Conservation (phyloP, 2,329 filamentous ascomycete species). For the Parafenestella ontariensis region DNA sequence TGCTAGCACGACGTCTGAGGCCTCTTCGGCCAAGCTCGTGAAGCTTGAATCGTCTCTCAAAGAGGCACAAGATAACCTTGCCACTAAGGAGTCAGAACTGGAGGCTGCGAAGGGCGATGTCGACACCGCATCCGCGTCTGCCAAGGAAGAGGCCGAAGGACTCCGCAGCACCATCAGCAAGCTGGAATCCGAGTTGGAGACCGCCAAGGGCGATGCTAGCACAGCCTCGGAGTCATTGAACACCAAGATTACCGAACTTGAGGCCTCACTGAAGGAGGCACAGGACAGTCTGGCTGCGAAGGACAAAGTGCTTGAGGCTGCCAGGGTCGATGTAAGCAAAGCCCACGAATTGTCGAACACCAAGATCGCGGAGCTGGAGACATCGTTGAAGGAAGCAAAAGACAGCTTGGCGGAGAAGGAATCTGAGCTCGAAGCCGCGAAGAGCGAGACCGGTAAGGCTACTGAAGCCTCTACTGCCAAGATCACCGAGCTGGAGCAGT, state of each 20-base stretch:
- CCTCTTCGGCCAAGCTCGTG: slow-evolving; percentile 27
- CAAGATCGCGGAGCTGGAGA: slow-evolving; percentile 32
- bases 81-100: slow-evolving; percentile 32
- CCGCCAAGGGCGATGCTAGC: slow-evolving; percentile 21
- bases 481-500: slow-evolving; percentile 29
- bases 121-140: slow-evolving; percentile 25
- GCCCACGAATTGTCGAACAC: slow-evolving; percentile 14
- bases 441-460: slow-evolving; percentile 3
- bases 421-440: slow-evolving; percentile 15
- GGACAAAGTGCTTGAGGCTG: slow-evolving; percentile 27
- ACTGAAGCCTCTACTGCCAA: slow-evolving; percentile 17
- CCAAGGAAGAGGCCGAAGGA: slow-evolving; percentile 20
- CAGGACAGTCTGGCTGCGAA: slow-evolving; percentile 30
- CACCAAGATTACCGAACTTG: slow-evolving; percentile 30
- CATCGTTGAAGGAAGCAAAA: slow-evolving; percentile 15
- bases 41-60: slow-evolving; percentile 33
- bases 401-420: slow-evolving; percentile 22
- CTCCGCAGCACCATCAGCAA: slow-evolving; percentile 28
- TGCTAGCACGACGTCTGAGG: slow-evolving; percentile 23
- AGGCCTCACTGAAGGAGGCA: slow-evolving; percentile 30
- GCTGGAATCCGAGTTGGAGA: slow-evolving; percentile 26
- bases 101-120: slow-evolving; percentile 26
- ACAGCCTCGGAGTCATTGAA: slow-evolving; percentile 26
- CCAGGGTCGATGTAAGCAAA: slow-evolving; percentile 30
- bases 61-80: slow-evolving; percentile 22